Conservation (phyloP, 345 rosid genomes). For the Sonneratia alba region DNA sequence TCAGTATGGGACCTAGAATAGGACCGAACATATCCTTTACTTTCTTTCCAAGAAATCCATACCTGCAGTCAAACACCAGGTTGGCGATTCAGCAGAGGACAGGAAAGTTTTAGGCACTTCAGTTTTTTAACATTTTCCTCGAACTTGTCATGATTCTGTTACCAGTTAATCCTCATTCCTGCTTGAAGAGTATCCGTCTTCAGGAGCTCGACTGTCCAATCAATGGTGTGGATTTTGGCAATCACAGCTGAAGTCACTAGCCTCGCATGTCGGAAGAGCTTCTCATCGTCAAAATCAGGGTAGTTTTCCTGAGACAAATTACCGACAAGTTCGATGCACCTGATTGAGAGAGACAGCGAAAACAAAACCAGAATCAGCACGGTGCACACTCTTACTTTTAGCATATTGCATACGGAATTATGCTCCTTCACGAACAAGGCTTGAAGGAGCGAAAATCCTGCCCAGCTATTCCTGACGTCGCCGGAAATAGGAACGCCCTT, state of each 20-base stretch:
- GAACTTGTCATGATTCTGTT: not conserved
- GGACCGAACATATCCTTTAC: constrained; percentile 54
- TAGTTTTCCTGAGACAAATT: constrained; percentile 1
- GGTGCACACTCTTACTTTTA: constrained; percentile 29
- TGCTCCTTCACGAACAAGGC: constrained; percentile 69
- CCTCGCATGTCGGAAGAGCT: constrained; percentile 52
- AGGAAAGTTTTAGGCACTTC: not conserved
- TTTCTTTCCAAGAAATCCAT: constrained; percentile 62
- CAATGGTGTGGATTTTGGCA: constrained; percentile 84
- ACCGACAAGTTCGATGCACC: not conserved
- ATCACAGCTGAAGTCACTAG: constrained; percentile 69
- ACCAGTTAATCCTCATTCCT: constrained; percentile 4
- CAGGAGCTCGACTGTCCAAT: constrained; percentile 71
- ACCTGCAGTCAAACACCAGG: constrained; percentile 19
- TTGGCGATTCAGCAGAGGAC: not conserved
- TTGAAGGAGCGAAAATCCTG: constrained; percentile 64
- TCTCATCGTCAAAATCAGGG: constrained; percentile 48
- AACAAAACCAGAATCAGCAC: not conserved
- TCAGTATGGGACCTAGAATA: constrained; percentile 39
- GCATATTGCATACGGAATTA: constrained; percentile 55
- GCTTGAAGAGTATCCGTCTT: constrained; percentile 53
- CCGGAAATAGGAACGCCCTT: constrained; percentile 63
- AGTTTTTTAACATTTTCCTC: too few relatives aligned
- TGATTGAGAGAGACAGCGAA: not conserved
- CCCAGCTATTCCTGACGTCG: constrained; percentile 72